Conservation (phyloP, 306 rosid genomes). For the Abrus pulchellus region DNA sequence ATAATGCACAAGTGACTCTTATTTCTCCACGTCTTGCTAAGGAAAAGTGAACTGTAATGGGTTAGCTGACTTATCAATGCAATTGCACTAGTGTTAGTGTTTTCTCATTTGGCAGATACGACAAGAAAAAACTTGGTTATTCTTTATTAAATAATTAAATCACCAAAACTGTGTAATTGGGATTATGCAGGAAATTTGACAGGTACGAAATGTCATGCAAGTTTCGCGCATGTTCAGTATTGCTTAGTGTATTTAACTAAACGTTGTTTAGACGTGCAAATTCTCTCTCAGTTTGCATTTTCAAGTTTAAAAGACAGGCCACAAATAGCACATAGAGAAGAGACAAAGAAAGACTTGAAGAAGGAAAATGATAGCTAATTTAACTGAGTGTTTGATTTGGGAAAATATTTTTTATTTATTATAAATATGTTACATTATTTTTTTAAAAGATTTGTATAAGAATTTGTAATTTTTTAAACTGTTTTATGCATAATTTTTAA, state of each 20-base stretch:
- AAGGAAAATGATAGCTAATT: slow-evolving; percentile 38
- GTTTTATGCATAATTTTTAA: no score
- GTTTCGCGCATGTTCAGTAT: neutral
- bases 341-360: slow-evolving; percentile 10
- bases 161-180: neutral
- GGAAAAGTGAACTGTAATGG: slow-evolving; percentile 26
- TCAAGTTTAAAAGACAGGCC: slow-evolving; percentile 9
- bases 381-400: neutral
- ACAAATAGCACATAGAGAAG: slow-evolving; percentile 10
- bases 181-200: slow-evolving; percentile 25
- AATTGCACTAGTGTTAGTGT: slow-evolving; percentile 1
- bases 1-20: slow-evolving; percentile 20
- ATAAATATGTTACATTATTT: neutral
- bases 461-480: neutral
- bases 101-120: slow-evolving; percentile 17
- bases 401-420: neutral
- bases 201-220: slow-evolving; percentile 42
- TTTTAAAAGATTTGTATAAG: neutral
- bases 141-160: slow-evolving; percentile 39
- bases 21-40: slow-evolving; percentile 33
- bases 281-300: slow-evolving; percentile 30
- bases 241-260: no score
- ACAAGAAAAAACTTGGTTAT: slow-evolving; percentile 19
- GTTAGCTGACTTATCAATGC: slow-evolving; percentile 40
- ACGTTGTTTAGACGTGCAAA: slow-evolving; percentile 45